A percentile compares a stretch with the other conserved stretches of the same genome.
Conservation (phyloP, 1,284 basidiomycete species). For the Farysia itapuensis region DNA sequence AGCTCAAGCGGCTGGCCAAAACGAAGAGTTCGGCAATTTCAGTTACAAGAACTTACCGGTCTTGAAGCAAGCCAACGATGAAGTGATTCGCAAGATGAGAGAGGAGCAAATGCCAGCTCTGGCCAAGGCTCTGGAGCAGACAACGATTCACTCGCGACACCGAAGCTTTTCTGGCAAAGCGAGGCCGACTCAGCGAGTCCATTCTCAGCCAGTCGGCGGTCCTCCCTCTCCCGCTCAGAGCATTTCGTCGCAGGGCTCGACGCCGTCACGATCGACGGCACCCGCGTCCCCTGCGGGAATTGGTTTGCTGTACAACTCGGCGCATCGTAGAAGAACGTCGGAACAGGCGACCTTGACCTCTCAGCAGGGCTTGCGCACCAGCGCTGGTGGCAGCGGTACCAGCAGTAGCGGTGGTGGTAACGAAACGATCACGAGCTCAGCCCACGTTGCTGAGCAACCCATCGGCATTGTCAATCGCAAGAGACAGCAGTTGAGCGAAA, state of each 20-base stretch:
- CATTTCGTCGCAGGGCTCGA: constrained; percentile 87
- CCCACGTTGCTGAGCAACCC: constrained; percentile 7
- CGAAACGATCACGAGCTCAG: background rate
- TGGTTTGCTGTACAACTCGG: constrained; percentile 44
- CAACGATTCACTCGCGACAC: constrained; percentile 42
- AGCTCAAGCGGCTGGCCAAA: constrained; percentile 13
- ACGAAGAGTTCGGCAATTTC: constrained; percentile 94
- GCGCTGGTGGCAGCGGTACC: constrained; percentile 8
- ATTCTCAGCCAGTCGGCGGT: constrained; percentile 25
- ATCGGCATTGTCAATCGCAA: constrained; percentile 39
- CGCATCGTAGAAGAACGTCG: constrained; percentile 34
- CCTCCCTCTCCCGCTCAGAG: constrained; percentile 80
- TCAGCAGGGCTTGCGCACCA: constrained; percentile 1
- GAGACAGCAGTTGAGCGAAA: constrained; percentile 64
- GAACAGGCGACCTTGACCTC: constrained; percentile 23
- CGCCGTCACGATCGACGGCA: constrained; percentile 74
- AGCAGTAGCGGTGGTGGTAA: background rate
- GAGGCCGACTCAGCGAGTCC: constrained; percentile 36
- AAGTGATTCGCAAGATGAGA: constrained; percentile 86
- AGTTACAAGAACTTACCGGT: constrained; percentile 97
- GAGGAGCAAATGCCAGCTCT: constrained; percentile 60
- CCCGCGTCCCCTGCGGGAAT: constrained; percentile 73
- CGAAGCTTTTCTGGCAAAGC: constrained; percentile 47
- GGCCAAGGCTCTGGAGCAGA: constrained; percentile 41
- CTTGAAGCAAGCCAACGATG: constrained; percentile 97